These are phyloP conservation scores for Aureobasidium sp. DNA, from an alignment of 2,329 filamentous ascomycete species.

Conservation along the genomic window DNA sequence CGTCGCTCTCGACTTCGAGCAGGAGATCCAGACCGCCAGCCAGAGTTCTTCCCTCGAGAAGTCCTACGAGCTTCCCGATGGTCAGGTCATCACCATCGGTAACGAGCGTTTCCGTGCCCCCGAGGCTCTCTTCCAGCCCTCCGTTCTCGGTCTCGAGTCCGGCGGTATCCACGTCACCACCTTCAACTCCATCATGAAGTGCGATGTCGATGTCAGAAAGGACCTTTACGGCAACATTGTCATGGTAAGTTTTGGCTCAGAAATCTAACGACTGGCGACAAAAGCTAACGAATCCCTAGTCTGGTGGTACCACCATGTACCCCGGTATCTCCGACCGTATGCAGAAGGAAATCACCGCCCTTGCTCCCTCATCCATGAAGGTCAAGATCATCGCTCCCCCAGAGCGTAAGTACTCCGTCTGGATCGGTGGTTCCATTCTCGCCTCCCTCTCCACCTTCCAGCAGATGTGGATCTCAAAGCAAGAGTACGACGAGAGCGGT, in stretches of 20 bases:
- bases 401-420: constrained; percentile 99
- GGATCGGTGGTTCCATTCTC: constrained; percentile 99
- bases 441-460: constrained; percentile 99
- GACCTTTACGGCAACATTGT: constrained; percentile 99
- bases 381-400: constrained; percentile 99
- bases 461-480: constrained; percentile 99
- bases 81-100: constrained; percentile 99
- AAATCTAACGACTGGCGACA: constrained; percentile 7
- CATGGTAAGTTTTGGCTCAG: constrained; percentile 64
- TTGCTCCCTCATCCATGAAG: constrained; percentile 99
- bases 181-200: constrained; percentile 99
- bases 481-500: constrained; percentile 99
- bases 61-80: constrained; percentile 99
- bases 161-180: constrained; percentile 99
- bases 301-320: constrained; percentile 99
- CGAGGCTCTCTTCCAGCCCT: constrained; percentile 99
- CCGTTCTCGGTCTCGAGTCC: constrained; percentile 93
- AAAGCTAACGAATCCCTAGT: constrained; percentile 49
- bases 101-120: constrained; percentile 99
- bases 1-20: constrained; percentile 99
- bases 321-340: constrained; percentile 99
- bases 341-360: constrained; percentile 99
- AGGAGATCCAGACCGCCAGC: constrained; percentile 99
- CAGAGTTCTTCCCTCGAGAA: constrained; percentile 99
- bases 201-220: constrained; percentile 99